Percentiles rank a stretch among this genome's conserved stretches.
phyloP scores from a whole-genome alignment of 345 rosid genomes.

The Aethionema arabicum region DNA sequence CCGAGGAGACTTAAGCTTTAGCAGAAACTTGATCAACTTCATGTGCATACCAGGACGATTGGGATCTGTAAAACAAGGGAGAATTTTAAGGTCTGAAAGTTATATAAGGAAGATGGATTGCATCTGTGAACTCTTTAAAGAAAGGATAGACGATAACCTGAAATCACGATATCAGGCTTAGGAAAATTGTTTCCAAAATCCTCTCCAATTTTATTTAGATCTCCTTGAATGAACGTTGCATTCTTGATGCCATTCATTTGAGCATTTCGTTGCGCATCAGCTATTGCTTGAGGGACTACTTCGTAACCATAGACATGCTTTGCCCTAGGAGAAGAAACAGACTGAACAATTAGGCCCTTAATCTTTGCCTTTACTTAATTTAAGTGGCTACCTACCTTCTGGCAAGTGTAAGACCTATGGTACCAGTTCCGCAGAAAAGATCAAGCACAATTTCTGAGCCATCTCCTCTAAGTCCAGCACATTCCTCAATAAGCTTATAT shows the following conservation, averaged over 20 bases:
- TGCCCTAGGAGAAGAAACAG: slow-evolving; percentile 46
- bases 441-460: slow-evolving; percentile 92
- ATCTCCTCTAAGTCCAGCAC: slow-evolving; percentile 79
- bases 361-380: background rate
- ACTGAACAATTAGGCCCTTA: slow-evolving; percentile 9
- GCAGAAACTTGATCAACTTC: slow-evolving; percentile 84
- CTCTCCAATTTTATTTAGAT: slow-evolving; percentile 86
- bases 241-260: slow-evolving; percentile 70
- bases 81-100: background rate
- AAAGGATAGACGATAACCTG: slow-evolving; percentile 50
- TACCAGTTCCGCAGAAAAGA: slow-evolving; percentile 95
- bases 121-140: background rate
- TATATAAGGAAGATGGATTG: slow-evolving; percentile 8
- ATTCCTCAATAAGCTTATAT: slow-evolving; percentile 80
- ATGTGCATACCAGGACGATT: slow-evolving; percentile 97
- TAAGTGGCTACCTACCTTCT: slow-evolving; percentile 45
- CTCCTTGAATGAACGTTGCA: slow-evolving; percentile 88
- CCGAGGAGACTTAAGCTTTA: slow-evolving; percentile 73
- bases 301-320: slow-evolving; percentile 89
- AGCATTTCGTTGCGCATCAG: slow-evolving; percentile 76
- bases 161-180: slow-evolving; percentile 78
- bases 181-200: slow-evolving; percentile 78
- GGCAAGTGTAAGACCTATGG: slow-evolving; percentile 90
- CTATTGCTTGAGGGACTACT: slow-evolving; percentile 86
- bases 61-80: slow-evolving; percentile 58